Percentiles rank a stretch among this genome's conserved stretches.
Evolutionary conservation across 257 asterid species (phyloP).

Genomic region (Gentiana straminea): DNA sequence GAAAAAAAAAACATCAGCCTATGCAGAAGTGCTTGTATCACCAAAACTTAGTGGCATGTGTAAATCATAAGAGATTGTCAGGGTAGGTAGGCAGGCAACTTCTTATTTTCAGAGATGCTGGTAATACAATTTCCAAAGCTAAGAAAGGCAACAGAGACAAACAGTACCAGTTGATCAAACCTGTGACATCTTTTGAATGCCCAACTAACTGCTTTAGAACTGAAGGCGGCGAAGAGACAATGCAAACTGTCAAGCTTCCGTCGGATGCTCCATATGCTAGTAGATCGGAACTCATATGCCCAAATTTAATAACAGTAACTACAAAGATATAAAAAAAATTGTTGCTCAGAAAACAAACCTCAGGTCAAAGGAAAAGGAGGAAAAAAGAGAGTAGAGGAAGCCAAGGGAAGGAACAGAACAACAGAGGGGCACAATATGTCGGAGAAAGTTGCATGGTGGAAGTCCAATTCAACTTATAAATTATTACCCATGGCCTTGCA

Average conservation of each 20-base stretch:
- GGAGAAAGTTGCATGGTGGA: too few species aligned
- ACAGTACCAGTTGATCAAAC: conserved; percentile 63
- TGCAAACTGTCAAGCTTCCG: conserved; percentile 90
- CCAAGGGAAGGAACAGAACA: background rate
- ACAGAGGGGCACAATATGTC: background rate
- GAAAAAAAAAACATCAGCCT: too few species aligned
- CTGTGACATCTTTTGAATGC: conserved; percentile 97
- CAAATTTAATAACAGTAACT: conserved; percentile 94
- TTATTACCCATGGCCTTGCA: conserved; percentile 96
- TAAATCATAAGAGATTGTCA: background rate
- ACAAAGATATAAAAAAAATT: conserved; percentile 12
- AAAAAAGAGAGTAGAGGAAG: background rate
- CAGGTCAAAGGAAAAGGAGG: conserved; percentile 1
- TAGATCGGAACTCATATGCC: conserved; percentile 90
- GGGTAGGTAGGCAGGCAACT: background rate
- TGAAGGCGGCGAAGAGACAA: conserved; percentile 65
- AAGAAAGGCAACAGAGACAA: conserved; percentile 24
- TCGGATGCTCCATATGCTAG: conserved; percentile 98
- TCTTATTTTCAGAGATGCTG: background rate
- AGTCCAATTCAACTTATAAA: conserved; percentile 12
- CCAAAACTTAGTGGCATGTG: background rate
- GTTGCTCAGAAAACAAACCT: conserved; percentile 10
- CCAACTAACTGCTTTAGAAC: conserved; percentile 64
- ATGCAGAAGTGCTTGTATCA: background rate
- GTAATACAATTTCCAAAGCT: conserved; percentile 3